phyloP scores from a whole-genome alignment of 1,284 basidiomycete genomes.

The Volvariella volvacea region DNA sequence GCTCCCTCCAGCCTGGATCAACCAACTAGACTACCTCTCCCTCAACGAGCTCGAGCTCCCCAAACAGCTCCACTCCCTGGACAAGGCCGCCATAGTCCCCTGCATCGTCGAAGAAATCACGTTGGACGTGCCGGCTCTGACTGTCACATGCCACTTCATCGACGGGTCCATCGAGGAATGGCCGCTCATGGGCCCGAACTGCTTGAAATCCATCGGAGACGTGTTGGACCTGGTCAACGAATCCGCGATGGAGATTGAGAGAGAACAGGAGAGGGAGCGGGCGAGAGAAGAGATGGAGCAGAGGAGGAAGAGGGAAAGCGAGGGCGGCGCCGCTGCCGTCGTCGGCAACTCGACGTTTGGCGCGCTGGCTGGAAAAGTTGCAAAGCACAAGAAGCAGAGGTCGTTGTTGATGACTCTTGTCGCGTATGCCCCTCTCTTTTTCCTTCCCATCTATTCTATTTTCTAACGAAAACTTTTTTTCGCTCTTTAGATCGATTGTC shows the following conservation, averaged over 20 bases:
- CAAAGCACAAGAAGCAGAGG: slow-evolving; percentile 43
- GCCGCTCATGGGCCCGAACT: slow-evolving; percentile 31
- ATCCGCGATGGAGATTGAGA: slow-evolving; percentile 27
- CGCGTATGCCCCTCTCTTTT: slow-evolving; percentile 34
- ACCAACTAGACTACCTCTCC: slow-evolving; percentile 43
- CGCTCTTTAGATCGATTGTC: slow-evolving; percentile 32
- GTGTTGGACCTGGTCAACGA: slow-evolving; percentile 50
- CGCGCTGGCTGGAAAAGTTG: slow-evolving; percentile 4
- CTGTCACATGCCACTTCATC: slow-evolving; percentile 46
- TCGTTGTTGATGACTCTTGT: slow-evolving; percentile 64
- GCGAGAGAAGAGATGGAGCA: slow-evolving; percentile 11
- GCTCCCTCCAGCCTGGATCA: slow-evolving; percentile 49
- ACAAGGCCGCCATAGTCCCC: slow-evolving; percentile 54
- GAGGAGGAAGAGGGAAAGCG: slow-evolving; percentile 4
- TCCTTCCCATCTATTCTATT: background rate
- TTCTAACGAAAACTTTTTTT: slow-evolving; percentile 9
- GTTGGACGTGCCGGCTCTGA: slow-evolving; percentile 45
- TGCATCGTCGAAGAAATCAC: slow-evolving; percentile 50
- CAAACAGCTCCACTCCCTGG: slow-evolving; percentile 50
- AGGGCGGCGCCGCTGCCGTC: slow-evolving; percentile 9
- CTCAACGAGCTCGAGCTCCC: slow-evolving; percentile 55
- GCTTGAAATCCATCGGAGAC: slow-evolving; percentile 36
- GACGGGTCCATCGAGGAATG: slow-evolving; percentile 48
- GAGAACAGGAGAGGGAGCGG: slow-evolving; percentile 14
- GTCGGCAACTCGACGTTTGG: background rate